Base-by-base conservation (phyloP, 1,284 basidiomycete species). In the Ceratobasidium sp. region DNA sequence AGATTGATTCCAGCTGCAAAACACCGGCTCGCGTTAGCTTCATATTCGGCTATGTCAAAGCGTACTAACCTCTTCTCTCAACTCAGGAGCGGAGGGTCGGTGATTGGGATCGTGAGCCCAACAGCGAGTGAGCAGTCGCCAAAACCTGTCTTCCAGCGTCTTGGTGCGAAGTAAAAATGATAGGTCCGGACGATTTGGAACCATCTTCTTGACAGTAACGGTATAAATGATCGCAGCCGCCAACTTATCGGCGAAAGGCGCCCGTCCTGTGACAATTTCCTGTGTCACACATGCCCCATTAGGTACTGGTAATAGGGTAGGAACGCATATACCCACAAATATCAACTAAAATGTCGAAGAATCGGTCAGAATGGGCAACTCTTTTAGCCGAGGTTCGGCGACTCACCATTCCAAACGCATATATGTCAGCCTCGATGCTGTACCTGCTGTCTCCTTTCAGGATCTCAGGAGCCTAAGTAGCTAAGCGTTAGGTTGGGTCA, bases 331-430 rank as follows among this genome's bases (percentile, higher is more conserved):
- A 57, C 73, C 9, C 22, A 75, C 73, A 22, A 75, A 46, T 2
- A 75, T n/a, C 62, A 51, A 57, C 73, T 75, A n/a, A 2, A 15
- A 56, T n/a, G 3, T 43, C 0, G 40, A 15, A 43, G 19, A 40
- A 37, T 54, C 22, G 22, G 52, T 54, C 51, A 52, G n/a, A 52
- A 40, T 49, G 0, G 15, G 7, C 15, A 15, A 49, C 15, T 49
- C 13, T 0, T 4, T 15, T 6, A 49, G 15, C 11, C 13, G 19
- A 7, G 4, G 7, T 11, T 13, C 6, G 56, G 9, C n/a, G 7
- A 43, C 62, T 13, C 15, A 75, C 73, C 73, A 75, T 75, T 66
- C 62, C 73, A n/a, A 75, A 52, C 19, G 73, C 49, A 57, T 75
- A 75, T 37, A 75, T 66, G 37, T 75, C 73, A 34, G 51, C 19